Evolutionary conservation across 768 basidiomycete genomes (phyloP), one percentile per base, ranked within the genome.

Genomic region (Chalciporus chontae): DNA sequence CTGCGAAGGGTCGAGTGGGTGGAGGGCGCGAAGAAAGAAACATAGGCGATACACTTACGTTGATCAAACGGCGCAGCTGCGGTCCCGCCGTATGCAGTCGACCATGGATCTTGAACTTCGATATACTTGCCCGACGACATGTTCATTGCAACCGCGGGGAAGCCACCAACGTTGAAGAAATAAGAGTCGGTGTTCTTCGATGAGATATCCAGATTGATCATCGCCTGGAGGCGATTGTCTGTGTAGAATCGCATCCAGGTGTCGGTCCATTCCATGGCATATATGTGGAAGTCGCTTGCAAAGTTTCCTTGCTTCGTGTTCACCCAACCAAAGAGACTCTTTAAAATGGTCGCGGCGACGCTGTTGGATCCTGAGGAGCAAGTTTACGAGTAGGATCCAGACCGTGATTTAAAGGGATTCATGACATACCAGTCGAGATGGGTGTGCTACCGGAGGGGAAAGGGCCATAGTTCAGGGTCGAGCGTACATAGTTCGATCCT

Each of bases 381-480:
- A 13, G 29, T 31, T 31, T 4, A 9, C 13, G 3, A 31, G 13
- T 31, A 13, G 13, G 29, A 31, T 9, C 29, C 13, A 31, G 10
- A 9, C 10, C 10, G 29, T 31, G 4, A 13, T 10, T 9, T 2
- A 14, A 27, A 4, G 17, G 7, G 19, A 26, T 19, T 1, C 0
- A 15, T n/a, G 21, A n/a, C 65, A 52, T 48, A 65, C 62, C 51
- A 5, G 45, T 49, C 7, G 66, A 62, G 27, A 76, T 58, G 2
- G 80, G 60, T 0, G 67, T 53, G 38, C 43, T 55, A 0, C 67
- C 67, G 0, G 59, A 53, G 1, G 69, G 59, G 8, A 80, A 61
- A 32, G 79, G 78, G 3, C 89, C 90, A 69, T 85, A 94, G 64
- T 83, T 83, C 18, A 94, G 68, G 27, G 79, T 73, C 5, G 81